These are phyloP conservation scores for Hexamita inflata DNA, from an alignment of 208 protist species.

Conservation along the genomic window DNA sequence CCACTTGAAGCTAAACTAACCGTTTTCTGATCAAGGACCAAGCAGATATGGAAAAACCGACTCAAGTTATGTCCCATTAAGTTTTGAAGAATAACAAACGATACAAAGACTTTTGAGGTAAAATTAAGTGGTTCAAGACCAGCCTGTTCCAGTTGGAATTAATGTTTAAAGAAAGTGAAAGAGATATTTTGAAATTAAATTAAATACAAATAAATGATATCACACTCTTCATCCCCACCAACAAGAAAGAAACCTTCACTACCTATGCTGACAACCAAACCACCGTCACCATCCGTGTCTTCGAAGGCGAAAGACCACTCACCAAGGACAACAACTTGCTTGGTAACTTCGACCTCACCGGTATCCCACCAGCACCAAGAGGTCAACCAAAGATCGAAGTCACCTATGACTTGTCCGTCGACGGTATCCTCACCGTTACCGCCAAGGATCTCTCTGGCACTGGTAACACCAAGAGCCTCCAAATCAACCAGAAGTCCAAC, in stretches of 20 bases:
- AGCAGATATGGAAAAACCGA: no score
- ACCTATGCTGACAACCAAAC: slow-evolving; percentile 72
- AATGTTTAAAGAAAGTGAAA: slow-evolving; percentile 82
- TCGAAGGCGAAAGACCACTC: slow-evolving; percentile 86
- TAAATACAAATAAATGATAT: slow-evolving; percentile 96
- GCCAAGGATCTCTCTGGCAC: slow-evolving; percentile 74
- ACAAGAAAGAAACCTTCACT: slow-evolving; percentile 65
- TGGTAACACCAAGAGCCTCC: slow-evolving; percentile 68
- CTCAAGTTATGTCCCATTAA: no score
- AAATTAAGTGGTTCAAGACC: slow-evolving; percentile 70
- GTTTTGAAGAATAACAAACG: no score
- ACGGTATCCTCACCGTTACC: slow-evolving; percentile 85
- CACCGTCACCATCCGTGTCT: slow-evolving; percentile 74
- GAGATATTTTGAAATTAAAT: slow-evolving; percentile 90
- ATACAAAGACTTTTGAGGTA: no score
- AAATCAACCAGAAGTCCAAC: slow-evolving; percentile 58
- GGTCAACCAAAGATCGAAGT: slow-evolving; percentile 70
- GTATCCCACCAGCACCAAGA: slow-evolving; percentile 61
- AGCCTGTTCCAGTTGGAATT: slow-evolving; percentile 70
- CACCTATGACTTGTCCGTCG: slow-evolving; percentile 82
- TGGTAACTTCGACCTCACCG: slow-evolving; percentile 85
- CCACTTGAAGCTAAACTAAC: no score
- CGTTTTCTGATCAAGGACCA: no score
- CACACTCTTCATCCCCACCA: slow-evolving; percentile 58
- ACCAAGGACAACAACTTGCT: slow-evolving; percentile 89